Base-by-base conservation (phyloP, 2,329 filamentous ascomycete genomes). In the Eutypa lata region DNA sequence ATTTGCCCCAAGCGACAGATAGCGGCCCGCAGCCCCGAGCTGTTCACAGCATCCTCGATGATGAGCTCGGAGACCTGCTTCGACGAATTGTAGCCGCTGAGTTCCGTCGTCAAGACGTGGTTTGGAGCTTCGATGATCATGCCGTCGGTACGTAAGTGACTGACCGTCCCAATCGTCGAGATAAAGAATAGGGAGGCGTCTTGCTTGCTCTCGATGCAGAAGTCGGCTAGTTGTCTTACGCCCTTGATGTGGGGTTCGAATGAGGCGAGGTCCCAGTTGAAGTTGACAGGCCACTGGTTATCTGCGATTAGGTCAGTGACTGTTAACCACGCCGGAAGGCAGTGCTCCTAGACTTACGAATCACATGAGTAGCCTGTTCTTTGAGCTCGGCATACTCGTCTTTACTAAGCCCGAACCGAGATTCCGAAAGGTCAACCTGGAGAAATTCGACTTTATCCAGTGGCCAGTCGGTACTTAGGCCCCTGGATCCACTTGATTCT, bases 211-310 rank as follows among this genome's bases (percentile, higher is more conserved):
- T 48, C 48, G 7, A 47, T 13, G 14, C 49, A 48, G 18, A 58
- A 52, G 38, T 59, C 49, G 35, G 75, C 59, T 10, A 78, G 61
- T 42, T 71, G 71, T 2, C 68, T 64, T 55, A 77, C 64, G 14
- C 67, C 65, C 13, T 67, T 57, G 49, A 74, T 68, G 37, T 73
- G 67, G 1, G 63, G 53, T 42, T 68, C 64, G 50, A 73, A 74
- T 2, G 57, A 65, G 2, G 57, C 49, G 0, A 72, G 18, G 1
- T 65, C 56, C 18, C 69, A 62, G 49, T 65, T 72, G 33, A 61
- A 66, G 53, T 68, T 72, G 62, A 74, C 73, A 0, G 70, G 70
- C 72, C 72, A 75, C 1, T 71, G 71, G 51, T 71, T 73, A 55
- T 74, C 52, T 53, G 13, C 2, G 28, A 11, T 43, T 19, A 16